Percentiles rank a stretch among this genome's conserved stretches.
phyloP scores from a whole-genome alignment of 1,284 basidiomycete genomes.

The Marasmius tenuissimus region DNA sequence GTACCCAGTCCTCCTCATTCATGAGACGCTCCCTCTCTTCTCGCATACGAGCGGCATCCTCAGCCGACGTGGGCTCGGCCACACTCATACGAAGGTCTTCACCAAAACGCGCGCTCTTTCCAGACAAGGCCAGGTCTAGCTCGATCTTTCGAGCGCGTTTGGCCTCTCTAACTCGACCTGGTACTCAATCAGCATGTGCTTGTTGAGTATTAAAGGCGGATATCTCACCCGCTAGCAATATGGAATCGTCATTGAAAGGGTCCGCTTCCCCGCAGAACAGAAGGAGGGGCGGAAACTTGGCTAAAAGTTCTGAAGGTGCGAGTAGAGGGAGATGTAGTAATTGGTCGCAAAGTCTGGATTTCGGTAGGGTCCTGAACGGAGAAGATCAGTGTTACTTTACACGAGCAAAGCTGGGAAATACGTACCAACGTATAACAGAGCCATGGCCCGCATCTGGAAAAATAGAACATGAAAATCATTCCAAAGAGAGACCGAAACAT shows the following conservation, averaged over 20 bases:
- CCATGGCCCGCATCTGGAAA: slow-evolving; percentile 94
- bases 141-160: slow-evolving; percentile 80
- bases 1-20: slow-evolving; percentile 91
- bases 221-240: slow-evolving; percentile 95
- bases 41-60: slow-evolving; percentile 41
- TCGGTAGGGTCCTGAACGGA: slow-evolving; percentile 61
- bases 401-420: background rate
- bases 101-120: slow-evolving; percentile 58
- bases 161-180: slow-evolving; percentile 89
- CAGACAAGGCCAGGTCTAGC: slow-evolving; percentile 52
- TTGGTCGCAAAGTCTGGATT: slow-evolving; percentile 94
- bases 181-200: slow-evolving; percentile 87
- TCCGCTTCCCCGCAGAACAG: slow-evolving; percentile 96
- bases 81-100: slow-evolving; percentile 53
- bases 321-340: slow-evolving; percentile 93
- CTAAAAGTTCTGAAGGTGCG: slow-evolving; percentile 80
- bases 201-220: slow-evolving; percentile 56
- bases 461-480: slow-evolving; percentile 2
- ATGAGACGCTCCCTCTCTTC: slow-evolving; percentile 60
- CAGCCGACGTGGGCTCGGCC: slow-evolving; percentile 29
- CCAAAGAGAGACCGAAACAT: too few relatives aligned
- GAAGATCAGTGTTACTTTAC: too few relatives aligned
- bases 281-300: slow-evolving; percentile 90
- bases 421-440: slow-evolving; percentile 85
- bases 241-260: slow-evolving; percentile 93